A percentile compares a stretch with the other conserved stretches of the same genome.
These are phyloP conservation scores for Yarrowia sp. DNA, from an alignment of 805 yeast genomes.

Conservation along the genomic window DNA sequence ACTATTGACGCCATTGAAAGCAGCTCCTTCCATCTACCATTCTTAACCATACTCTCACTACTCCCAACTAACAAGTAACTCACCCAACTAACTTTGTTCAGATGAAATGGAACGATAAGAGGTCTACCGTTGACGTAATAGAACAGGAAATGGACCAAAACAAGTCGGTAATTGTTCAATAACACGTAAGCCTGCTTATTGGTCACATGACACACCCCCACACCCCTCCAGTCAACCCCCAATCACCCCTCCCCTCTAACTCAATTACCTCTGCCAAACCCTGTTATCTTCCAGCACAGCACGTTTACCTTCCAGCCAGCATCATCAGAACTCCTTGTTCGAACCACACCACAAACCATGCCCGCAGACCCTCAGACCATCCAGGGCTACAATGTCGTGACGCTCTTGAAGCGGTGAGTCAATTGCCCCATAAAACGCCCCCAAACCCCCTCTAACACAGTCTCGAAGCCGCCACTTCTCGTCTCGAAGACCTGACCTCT, in stretches of 20 bases:
- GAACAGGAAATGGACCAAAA: no score
- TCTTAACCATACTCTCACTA: no score
- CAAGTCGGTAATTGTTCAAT: no score
- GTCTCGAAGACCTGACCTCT: slow-evolving; percentile 86
- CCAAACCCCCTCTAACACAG: slow-evolving; percentile 50
- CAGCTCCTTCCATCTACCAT: no score
- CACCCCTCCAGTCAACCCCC: background rate
- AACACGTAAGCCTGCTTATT: no score
- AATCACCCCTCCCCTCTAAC: background rate
- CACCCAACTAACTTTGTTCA: background rate
- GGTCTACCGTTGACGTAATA: no score
- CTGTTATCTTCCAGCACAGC: slow-evolving; percentile 14
- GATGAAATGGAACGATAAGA: no score
- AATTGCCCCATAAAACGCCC: background rate
- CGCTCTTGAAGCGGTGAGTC: slow-evolving; percentile 69
- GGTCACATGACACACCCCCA: background rate
- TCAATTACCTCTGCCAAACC: slow-evolving; percentile 10
- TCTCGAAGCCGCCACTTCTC: slow-evolving; percentile 90
- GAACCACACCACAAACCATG: slow-evolving; percentile 11
- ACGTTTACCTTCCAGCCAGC: no score
- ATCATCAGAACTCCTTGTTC: no score
- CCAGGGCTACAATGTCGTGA: slow-evolving; percentile 87
- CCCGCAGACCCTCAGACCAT: slow-evolving; percentile 47
- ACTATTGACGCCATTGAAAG: no score
- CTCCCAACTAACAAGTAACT: slow-evolving; percentile 3